These are phyloP conservation scores for Nasturtium officinale DNA, from an alignment of 345 rosid genomes.

Conservation along the genomic window DNA sequence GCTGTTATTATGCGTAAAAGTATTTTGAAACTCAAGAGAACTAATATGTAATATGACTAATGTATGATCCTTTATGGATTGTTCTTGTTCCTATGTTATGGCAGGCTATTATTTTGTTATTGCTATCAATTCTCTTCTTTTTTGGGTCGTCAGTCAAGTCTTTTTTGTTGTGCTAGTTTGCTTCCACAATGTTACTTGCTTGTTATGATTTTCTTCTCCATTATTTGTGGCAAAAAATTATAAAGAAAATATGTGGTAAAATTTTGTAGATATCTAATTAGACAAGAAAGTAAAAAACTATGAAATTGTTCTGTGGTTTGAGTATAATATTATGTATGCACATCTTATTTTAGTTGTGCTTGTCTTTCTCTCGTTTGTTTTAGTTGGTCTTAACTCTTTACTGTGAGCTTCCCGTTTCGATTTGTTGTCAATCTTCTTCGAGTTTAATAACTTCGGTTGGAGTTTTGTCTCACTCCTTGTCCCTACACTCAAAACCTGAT, in stretches of 20 bases:
- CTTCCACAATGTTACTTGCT: neutral
- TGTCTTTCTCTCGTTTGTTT: too few species aligned
- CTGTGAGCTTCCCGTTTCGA: too few species aligned
- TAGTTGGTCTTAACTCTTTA: too few species aligned
- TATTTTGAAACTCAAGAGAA: slow-evolving; percentile 22
- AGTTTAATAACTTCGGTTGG: too few species aligned
- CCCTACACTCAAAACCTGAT: too few species aligned
- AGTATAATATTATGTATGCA: neutral
- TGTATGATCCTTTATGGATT: slow-evolving; percentile 23
- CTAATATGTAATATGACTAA: slow-evolving; percentile 31
- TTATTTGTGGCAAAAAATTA: neutral
- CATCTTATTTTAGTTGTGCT: neutral
- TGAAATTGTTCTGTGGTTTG: too few species aligned
- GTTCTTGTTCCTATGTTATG: slow-evolving; percentile 14
- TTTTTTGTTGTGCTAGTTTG: slow-evolving; percentile 15
- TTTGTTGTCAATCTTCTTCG: too few species aligned
- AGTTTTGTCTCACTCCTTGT: too few species aligned
- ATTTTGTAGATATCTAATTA: neutral
- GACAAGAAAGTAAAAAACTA: too few species aligned
- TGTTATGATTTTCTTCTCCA: neutral
- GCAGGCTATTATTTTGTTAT: slow-evolving; percentile 20
- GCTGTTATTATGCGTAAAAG: slow-evolving; percentile 4
- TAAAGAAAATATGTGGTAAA: neutral
- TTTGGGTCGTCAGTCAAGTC: too few species aligned
- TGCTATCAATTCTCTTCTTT: slow-evolving; percentile 3